These are phyloP conservation scores for Talaromyces piceae DNA, from an alignment of 2,329 filamentous ascomycete genomes.

Conservation along the genomic window DNA sequence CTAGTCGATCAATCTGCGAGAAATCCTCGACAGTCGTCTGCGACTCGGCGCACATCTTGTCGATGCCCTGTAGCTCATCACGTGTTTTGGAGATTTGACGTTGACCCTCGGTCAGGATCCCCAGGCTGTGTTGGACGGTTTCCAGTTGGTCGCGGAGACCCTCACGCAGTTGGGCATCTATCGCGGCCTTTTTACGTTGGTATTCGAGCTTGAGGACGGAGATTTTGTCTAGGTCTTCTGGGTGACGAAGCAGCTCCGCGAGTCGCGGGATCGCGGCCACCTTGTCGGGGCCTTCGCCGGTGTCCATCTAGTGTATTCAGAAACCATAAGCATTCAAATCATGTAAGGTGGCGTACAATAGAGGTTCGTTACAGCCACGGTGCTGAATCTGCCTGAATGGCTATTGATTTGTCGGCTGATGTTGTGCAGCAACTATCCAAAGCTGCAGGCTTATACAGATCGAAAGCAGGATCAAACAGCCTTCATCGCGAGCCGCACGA, in stretches of 20 bases:
- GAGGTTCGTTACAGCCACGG: background rate
- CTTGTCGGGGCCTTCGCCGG: slow-evolving; percentile 45
- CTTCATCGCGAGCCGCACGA: background rate
- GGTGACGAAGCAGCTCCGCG: slow-evolving; percentile 85
- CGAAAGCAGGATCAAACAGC: background rate
- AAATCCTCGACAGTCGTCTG: slow-evolving; percentile 98
- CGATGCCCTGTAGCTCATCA: slow-evolving; percentile 98
- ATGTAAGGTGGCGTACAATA: background rate
- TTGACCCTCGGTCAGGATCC: slow-evolving; percentile 78
- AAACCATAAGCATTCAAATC: background rate
- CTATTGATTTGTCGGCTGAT: background rate
- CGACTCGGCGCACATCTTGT: slow-evolving; percentile 92
- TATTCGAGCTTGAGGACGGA: slow-evolving; percentile 83
- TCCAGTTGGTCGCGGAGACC: slow-evolving; percentile 89
- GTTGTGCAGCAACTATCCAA: too few species aligned
- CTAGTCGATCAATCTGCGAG: slow-evolving; percentile 63
- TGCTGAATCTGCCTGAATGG: background rate
- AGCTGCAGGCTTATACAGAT: background rate
- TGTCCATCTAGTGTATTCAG: background rate
- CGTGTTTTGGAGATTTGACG: slow-evolving; percentile 88
- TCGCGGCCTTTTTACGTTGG: slow-evolving; percentile 81
- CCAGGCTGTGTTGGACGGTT: slow-evolving; percentile 89
- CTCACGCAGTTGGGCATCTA: slow-evolving; percentile 83
- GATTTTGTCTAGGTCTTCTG: slow-evolving; percentile 97
- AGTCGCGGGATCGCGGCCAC: slow-evolving; percentile 63